Base-by-base conservation (phyloP, 139 green algal species). In the Diplosphaera chodatii region DNA sequence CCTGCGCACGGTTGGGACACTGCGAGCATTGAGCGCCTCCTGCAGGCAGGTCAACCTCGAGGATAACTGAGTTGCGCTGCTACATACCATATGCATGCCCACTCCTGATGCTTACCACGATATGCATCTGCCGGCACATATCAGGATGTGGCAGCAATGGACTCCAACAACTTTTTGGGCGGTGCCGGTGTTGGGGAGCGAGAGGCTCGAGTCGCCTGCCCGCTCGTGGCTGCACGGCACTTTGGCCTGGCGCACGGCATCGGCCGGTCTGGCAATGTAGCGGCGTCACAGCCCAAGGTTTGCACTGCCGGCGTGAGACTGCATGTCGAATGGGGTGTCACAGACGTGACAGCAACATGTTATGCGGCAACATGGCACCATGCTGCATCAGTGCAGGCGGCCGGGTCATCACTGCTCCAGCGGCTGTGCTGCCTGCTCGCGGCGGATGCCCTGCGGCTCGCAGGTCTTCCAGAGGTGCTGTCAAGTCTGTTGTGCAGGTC, bases 91-190 rank as follows among this genome's bases (percentile, higher is more conserved):
- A n/a, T n/a, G n/a, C n/a, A n/a, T n/a, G n/a, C n/a, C n/a, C n/a
- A n/a, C n/a, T n/a, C n/a, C n/a, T n/a, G n/a, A n/a, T n/a, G n/a
- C n/a, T n/a, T n/a, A n/a, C n/a, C n/a, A n/a, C n/a, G n/a, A n/a
- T n/a, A n/a, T n/a, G n/a, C n/a, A n/a, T n/a, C n/a, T n/a, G n/a
- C n/a, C n/a, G n/a, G n/a, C n/a, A n/a, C n/a, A n/a, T n/a, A n/a
- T n/a, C 82, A 97, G 83, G 94, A 98, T 40, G 78, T 82, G 23
- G 78, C 94, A 0, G 18, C 84, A 25, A 98, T 98, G 94, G 94
- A 98, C 87, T 91, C 78, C 72, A 98, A 98, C 83, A 98, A 96
- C 75, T 98, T 98, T 78, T n/a, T 87, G 5, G 87, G 78, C 67
- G 92, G 91, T 34, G 90, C 94, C 55, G 95, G 95, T 0, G 82